Conservation (phyloP, 2,329 filamentous ascomycete species). For the Claviceps sp. region DNA sequence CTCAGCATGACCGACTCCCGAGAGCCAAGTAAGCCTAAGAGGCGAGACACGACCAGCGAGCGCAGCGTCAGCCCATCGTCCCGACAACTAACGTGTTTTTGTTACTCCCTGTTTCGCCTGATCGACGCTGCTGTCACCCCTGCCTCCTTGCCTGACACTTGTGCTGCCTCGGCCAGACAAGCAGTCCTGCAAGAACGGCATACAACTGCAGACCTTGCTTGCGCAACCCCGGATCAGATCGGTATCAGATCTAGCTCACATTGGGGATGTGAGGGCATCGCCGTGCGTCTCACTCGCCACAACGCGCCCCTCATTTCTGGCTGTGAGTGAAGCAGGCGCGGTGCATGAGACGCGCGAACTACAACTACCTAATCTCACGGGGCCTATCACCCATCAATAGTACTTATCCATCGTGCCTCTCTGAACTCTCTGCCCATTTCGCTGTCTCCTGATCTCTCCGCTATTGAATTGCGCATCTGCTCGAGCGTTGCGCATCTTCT, state of each 20-base stretch:
- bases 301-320: conserved; percentile 1
- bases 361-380: not conserved
- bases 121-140: not conserved
- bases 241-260: conserved; percentile 1
- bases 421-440: not conserved
- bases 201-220: not conserved
- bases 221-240: not conserved
- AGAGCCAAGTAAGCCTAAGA: not conserved
- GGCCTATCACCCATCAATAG: not conserved
- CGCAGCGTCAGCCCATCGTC: not conserved
- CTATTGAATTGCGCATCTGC: not conserved
- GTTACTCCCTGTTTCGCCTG: not conserved
- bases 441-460: not conserved
- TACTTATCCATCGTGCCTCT: not conserved
- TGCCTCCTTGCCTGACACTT: no score
- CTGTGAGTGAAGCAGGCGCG: not conserved
- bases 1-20: conserved; percentile 5
- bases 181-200: not conserved
- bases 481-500: not conserved
- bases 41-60: not conserved
- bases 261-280: conserved; percentile 3
- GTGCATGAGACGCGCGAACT: conserved; percentile 1
- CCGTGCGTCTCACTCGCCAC: conserved; percentile 1
- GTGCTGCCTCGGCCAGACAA: not conserved
- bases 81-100: not conserved